phyloP scores from a whole-genome alignment of 306 rosid species.

The Trichosanthes cucumerina region DNA sequence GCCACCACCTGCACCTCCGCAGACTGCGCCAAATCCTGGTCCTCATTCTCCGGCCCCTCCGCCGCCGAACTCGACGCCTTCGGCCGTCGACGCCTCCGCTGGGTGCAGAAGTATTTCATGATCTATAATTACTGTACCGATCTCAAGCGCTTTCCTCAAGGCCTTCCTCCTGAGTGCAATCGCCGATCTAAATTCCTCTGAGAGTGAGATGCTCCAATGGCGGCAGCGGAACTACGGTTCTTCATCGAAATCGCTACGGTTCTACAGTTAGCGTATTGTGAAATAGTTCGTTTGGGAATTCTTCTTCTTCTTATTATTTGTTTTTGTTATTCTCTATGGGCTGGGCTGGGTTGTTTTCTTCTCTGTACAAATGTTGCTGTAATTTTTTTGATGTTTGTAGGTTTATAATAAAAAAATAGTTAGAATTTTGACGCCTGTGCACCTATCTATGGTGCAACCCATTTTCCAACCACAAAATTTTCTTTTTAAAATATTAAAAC shows the following conservation, averaged over 20 bases:
- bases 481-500: too few species aligned
- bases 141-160: conserved; percentile 61
- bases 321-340: neutral
- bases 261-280: too few species aligned
- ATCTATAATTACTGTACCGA: conserved; percentile 74
- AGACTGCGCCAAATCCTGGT: neutral
- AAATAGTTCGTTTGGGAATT: too few species aligned
- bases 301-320: neutral
- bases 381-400: too few species aligned
- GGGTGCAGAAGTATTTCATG: conserved; percentile 89
- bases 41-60: neutral
- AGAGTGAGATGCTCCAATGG: neutral
- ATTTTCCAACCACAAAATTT: too few species aligned
- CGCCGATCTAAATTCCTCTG: neutral
- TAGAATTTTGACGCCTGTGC: too few species aligned
- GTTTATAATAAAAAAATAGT: too few species aligned
- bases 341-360: neutral
- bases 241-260: neutral
- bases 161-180: conserved; percentile 54
- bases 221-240: neutral
- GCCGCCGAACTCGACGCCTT: conserved; percentile 53
- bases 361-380: neutral
- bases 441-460: too few species aligned
- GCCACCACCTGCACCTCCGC: conserved; percentile 3
- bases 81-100: conserved; percentile 60